Base-by-base conservation (phyloP, 2,329 filamentous ascomycete species). In the Fusarium haematococcum region DNA sequence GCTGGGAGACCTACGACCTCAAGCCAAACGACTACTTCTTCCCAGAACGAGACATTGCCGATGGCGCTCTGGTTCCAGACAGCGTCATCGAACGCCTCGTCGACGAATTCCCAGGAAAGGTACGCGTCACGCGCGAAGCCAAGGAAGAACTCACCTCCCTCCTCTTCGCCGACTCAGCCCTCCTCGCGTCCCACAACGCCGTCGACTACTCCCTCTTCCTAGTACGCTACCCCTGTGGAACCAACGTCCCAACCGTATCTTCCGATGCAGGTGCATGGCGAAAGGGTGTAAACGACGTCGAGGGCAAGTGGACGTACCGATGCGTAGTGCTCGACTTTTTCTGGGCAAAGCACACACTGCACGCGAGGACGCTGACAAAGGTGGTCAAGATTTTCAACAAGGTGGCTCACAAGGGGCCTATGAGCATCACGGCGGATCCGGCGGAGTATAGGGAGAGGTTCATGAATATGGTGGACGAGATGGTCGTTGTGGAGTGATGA, bases 191-290 rank as follows among this genome's bases (percentile, higher is more conserved):
- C 7, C 84, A 88, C 68, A 93, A 94, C 71, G 91, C 91, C 0
- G 91, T 95, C 1, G 93, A 95, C 80, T 95, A 95, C 81, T 94
- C 92, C 0, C 86, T 95, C 3, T 94, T 95, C 76, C 82, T 95
- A 0, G 89, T 94, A 1, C 88, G 92, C 0, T 80, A 78, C 23
- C 81, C 81, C 0, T 35, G 52, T 0, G 61, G 60, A 2, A 73
- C 37, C 41, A 41, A 71, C 1, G 63, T 56, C 1, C 48, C 64
- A 1, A 23, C 18, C 3, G 70, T 74, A 5, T 14, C 63, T 10
- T 79, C 79, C 7, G 69, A 77, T 4, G 75, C 76, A 0, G 69
- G 78, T 6, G 70, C 75, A 0, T 95, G 92, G 92, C 85, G 92
- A 13, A 87, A 84, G 0, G 93, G 93, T 0, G 77, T 94, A 0